These are phyloP conservation scores for Thalassiosira ordinaria DNA, from an alignment of 352 stramenopile genomes.

Conservation along the genomic window DNA sequence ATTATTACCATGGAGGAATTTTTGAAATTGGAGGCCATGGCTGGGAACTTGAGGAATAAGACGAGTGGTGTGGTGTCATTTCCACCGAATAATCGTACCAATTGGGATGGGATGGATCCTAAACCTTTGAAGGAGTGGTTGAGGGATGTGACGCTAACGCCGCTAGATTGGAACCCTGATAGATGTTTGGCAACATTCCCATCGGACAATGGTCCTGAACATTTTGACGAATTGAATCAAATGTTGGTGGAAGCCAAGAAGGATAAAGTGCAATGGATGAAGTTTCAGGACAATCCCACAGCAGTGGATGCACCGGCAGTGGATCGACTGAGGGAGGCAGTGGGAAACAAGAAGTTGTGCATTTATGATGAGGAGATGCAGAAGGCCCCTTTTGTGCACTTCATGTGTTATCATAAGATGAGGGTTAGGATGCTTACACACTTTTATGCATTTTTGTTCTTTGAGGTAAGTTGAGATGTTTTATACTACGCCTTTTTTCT, in stretches of 20 bases:
- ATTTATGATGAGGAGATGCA: slow-evolving; percentile 79
- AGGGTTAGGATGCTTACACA: slow-evolving; percentile 78
- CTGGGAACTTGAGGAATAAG: slow-evolving; percentile 63
- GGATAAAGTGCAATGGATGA: slow-evolving; percentile 16
- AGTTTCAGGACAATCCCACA: slow-evolving; percentile 58
- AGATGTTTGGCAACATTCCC: slow-evolving; percentile 72
- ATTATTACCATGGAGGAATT: slow-evolving; percentile 89
- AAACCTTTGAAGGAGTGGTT: slow-evolving; percentile 67
- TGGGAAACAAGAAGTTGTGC: slow-evolving; percentile 57
- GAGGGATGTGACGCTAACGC: slow-evolving; percentile 52
- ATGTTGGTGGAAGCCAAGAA: slow-evolving; percentile 40
- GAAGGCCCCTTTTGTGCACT: slow-evolving; percentile 72
- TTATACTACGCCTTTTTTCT: too few species aligned
- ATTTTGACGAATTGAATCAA: slow-evolving; percentile 52
- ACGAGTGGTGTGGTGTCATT: slow-evolving; percentile 53
- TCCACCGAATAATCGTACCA: slow-evolving; percentile 67
- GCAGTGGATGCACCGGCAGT: slow-evolving; percentile 62
- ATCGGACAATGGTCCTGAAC: slow-evolving; percentile 49
- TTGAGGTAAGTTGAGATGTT: slow-evolving; percentile 74
- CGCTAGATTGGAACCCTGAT: slow-evolving; percentile 55
- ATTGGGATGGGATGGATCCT: slow-evolving; percentile 64
- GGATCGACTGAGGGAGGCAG: slow-evolving; percentile 65
- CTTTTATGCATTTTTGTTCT: slow-evolving; percentile 87
- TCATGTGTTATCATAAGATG: slow-evolving; percentile 76
- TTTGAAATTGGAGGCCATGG: slow-evolving; percentile 73